These are phyloP conservation scores for Aspergillus asperescens DNA, from an alignment of 495 filamentous ascomycete species.

Conservation along the genomic window DNA sequence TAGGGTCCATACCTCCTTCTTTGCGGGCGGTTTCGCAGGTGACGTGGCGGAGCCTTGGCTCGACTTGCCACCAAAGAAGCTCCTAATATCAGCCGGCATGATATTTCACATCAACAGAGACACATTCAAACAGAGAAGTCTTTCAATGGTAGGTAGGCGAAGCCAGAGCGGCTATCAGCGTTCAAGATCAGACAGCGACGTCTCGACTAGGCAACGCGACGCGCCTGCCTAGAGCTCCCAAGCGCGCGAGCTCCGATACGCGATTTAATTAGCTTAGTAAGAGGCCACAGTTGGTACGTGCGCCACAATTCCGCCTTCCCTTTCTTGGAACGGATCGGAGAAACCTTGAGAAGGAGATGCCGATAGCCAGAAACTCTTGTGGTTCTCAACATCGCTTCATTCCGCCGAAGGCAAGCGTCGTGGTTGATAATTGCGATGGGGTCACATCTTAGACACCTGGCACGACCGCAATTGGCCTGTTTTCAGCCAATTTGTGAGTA, in stretches of 20 bases:
- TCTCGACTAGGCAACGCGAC: conserved; percentile 23
- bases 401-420: conserved; percentile 9
- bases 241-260: conserved; percentile 24
- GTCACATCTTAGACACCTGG: conserved; percentile 35
- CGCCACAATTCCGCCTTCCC: conserved; percentile 11
- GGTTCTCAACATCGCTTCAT: conserved; percentile 7
- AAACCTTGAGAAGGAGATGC: conserved; percentile 28
- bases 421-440: conserved; percentile 29
- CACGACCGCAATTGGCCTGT: conserved; percentile 34
- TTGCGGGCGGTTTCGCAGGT: conserved; percentile 31
- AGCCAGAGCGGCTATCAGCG: not conserved
- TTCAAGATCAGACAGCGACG: not conserved
- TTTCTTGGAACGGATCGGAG: conserved; percentile 22
- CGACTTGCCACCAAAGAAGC: conserved; percentile 63
- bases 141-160: not conserved
- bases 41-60: conserved; percentile 27
- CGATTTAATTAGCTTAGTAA: conserved; percentile 35
- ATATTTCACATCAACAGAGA: conserved; percentile 9
- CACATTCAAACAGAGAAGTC: not conserved
- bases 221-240: conserved; percentile 25
- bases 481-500: conserved; percentile 35
- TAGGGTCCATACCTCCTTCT: conserved; percentile 34
- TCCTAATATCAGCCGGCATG: conserved; percentile 76
- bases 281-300: too few species aligned
- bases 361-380: conserved; percentile 22